Conservation (phyloP, 129 eudicot species). For the Pulicaria dysenterica region DNA sequence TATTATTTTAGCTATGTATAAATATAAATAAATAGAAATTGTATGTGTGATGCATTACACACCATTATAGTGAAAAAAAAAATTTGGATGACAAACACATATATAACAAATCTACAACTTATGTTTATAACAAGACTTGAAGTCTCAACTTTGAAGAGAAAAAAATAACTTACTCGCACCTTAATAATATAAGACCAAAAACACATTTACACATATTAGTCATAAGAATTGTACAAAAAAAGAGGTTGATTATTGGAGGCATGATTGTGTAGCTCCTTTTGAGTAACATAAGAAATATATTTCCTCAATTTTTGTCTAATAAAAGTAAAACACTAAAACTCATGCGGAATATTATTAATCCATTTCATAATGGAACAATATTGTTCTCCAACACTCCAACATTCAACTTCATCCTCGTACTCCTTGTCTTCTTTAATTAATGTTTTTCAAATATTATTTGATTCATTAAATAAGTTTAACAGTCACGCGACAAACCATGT, state of each 20-base stretch:
- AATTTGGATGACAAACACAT: too few relatives aligned
- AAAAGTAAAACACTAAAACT: conserved; percentile 43
- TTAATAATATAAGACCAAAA: too few relatives aligned
- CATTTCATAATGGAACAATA: conserved; percentile 24
- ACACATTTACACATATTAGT: too few relatives aligned
- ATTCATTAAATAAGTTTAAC: background rate
- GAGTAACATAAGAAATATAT: conserved; percentile 26
- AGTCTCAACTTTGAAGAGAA: too few relatives aligned
- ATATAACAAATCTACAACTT: too few relatives aligned
- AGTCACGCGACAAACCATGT: background rate
- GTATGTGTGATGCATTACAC: too few relatives aligned
- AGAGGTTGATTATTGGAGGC: conserved; percentile 24
- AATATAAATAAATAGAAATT: too few relatives aligned
- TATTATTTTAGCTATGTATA: too few relatives aligned
- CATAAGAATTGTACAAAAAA: too few relatives aligned
- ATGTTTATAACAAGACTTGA: too few relatives aligned
- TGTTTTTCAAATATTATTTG: background rate
- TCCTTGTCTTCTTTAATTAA: conserved; percentile 20
- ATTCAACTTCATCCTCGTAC: conserved; percentile 42
- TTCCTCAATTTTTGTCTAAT: conserved; percentile 32
- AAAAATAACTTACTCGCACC: too few relatives aligned
- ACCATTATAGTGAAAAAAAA: too few relatives aligned
- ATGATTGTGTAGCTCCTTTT: conserved; percentile 42
- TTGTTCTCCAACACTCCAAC: conserved; percentile 40
- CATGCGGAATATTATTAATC: conserved; percentile 42